Conservation (phyloP, 148 eudicot species). For the Cornus controversa region DNA sequence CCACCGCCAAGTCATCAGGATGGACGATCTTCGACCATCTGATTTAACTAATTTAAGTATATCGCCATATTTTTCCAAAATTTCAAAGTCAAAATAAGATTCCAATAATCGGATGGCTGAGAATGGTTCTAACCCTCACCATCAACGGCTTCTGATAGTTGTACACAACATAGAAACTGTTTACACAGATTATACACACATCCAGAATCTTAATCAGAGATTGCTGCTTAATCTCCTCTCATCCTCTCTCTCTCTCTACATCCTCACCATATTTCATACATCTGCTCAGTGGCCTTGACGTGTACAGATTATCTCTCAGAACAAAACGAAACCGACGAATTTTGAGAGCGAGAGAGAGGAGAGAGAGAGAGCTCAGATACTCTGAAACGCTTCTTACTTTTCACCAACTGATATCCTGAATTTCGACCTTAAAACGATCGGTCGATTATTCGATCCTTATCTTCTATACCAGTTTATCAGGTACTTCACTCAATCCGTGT, state of each 20-base stretch:
- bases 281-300: slow-evolving; percentile 16
- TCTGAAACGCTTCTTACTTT: neutral
- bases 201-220: neutral
- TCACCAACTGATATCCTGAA: neutral
- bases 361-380: neutral
- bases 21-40: neutral
- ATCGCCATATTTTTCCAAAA: neutral
- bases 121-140: neutral
- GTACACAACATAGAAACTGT: neutral
- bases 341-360: neutral
- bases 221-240: neutral
- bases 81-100: neutral
- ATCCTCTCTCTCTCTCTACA: slow-evolving; percentile 9
- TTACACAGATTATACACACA: neutral
- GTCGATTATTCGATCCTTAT: slow-evolving; percentile 9
- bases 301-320: slow-evolving; percentile 1
- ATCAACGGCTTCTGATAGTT: neutral
- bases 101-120: neutral
- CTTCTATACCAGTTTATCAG: neutral
- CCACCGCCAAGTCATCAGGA: neutral
- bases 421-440: neutral
- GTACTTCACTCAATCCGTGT: neutral
- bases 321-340: slow-evolving; percentile 5
- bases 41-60: neutral
- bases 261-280: slow-evolving; percentile 5